Conservation (phyloP, 1,284 basidiomycete genomes). For the Malassezia yamatoensis region DNA sequence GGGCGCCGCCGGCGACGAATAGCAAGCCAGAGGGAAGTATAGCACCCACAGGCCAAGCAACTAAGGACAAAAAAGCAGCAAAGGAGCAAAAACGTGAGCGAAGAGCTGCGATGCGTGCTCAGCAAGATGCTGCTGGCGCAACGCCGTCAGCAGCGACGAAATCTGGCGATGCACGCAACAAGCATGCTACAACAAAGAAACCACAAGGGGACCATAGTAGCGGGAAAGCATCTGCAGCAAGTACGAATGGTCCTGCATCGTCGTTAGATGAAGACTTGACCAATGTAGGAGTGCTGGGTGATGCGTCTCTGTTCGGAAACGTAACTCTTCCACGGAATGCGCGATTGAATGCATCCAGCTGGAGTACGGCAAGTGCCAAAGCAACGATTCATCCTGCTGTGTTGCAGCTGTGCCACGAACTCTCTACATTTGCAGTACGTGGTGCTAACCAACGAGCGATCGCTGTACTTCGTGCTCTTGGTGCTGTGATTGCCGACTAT, state of each 20-base stretch:
- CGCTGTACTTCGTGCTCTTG: constrained; percentile 37
- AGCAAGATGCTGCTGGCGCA: constrained; percentile 14
- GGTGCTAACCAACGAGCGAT: constrained; percentile 43
- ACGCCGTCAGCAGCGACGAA: not conserved
- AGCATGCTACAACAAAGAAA: not conserved
- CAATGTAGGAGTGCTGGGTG: constrained; percentile 17
- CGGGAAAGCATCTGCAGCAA: constrained; percentile 10
- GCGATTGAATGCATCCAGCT: constrained; percentile 22
- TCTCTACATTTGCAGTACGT: constrained; percentile 37
- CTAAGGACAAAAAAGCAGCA: constrained; percentile 28
- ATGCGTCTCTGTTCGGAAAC: constrained; percentile 38
- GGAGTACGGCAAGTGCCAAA: constrained; percentile 25
- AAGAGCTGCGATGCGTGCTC: constrained; percentile 27
- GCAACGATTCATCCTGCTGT: constrained; percentile 42
- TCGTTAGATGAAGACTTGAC: constrained; percentile 15
- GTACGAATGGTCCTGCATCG: not conserved
- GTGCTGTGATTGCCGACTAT: constrained; percentile 44
- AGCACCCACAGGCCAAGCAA: not conserved
- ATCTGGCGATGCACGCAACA: not conserved
- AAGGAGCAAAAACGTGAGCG: constrained; percentile 36
- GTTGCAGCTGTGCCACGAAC: constrained; percentile 29
- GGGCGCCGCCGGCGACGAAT: not conserved
- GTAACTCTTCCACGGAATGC: constrained; percentile 28
- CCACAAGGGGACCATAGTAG: not conserved
- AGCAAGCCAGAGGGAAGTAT: not conserved